Evolutionary conservation across 2,329 filamentous ascomycete genomes (phyloP).

Genomic region (Aspergillus sp.): DNA sequence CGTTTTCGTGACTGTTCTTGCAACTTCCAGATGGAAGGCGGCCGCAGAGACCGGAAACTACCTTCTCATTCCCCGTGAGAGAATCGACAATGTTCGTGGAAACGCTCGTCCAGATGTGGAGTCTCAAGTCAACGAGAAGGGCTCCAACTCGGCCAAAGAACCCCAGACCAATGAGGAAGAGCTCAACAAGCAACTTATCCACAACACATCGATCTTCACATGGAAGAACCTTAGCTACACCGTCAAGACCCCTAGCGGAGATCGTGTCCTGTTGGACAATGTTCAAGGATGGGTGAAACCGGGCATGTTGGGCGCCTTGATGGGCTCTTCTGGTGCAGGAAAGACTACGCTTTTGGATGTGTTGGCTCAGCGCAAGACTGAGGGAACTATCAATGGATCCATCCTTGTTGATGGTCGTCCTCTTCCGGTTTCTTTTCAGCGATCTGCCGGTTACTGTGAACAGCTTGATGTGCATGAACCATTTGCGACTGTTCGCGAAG

Average conservation of each 20-base stretch:
- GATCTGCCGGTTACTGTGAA: slow-evolving; percentile 64
- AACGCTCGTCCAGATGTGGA: slow-evolving; percentile 47
- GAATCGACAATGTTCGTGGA: slow-evolving; percentile 34
- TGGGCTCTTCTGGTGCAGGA: slow-evolving; percentile 73
- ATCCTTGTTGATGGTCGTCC: slow-evolving; percentile 63
- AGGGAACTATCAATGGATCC: slow-evolving; percentile 57
- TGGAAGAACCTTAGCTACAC: slow-evolving; percentile 71
- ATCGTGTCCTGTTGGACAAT: slow-evolving; percentile 57
- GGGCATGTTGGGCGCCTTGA: slow-evolving; percentile 69
- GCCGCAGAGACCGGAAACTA: slow-evolving; percentile 49
- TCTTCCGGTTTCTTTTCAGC: slow-evolving; percentile 58
- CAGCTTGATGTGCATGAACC: slow-evolving; percentile 66
- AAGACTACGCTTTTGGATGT: slow-evolving; percentile 74
- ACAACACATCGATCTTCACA: slow-evolving; percentile 66
- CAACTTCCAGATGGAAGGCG: slow-evolving; percentile 55
- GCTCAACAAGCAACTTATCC: slow-evolving; percentile 45
- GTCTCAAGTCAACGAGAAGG: slow-evolving; percentile 27
- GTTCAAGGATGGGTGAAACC: slow-evolving; percentile 74
- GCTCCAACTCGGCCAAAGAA: slow-evolving; percentile 12
- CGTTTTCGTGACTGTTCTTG: slow-evolving; percentile 53
- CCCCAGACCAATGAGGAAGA: slow-evolving; percentile 13
- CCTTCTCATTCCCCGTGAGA: slow-evolving; percentile 60
- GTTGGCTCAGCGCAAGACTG: slow-evolving; percentile 64
- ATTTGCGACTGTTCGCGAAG: slow-evolving; percentile 61
- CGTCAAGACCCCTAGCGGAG: slow-evolving; percentile 55